Base-by-base conservation (phyloP, 345 rosid genomes). In the Citrus sp. region DNA sequence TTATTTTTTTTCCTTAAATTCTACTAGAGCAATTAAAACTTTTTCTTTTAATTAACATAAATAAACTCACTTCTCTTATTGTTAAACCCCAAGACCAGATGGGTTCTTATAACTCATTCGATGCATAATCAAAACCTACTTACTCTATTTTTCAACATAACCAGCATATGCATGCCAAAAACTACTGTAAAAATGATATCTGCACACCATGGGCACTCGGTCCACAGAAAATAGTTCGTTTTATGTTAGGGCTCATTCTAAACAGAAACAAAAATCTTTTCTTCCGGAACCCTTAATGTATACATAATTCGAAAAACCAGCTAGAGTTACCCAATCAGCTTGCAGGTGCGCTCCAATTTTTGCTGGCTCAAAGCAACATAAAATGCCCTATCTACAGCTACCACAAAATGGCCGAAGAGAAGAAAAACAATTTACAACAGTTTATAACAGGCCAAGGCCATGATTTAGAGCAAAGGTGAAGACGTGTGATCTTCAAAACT, bases 351-450 rank as follows among this genome's bases (percentile, higher is more conserved):
- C 46, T 32, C 64, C 54, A 14, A 19, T 75, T 64, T 72, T 66
- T 38, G 70, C 76, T 49, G 72, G 30, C 40, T 71, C 32, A 76
- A 66, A 76, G 60, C 73, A 70, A 64, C 60, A 76, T 77, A 81
- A 74, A 37, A 56, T 35, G 42, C 73, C 58, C 6, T 54, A 16
- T 54, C 58, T 54, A 54, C 22, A 54, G 38, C 35, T 54, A 35
- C 4, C n/a, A 25, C 59, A 66, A 73, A 77, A 78, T 42, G 46
- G 37, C 76, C 74, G 3, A 73, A 13, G 21, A n/a, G 37, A 59
- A 34, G 30, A 51, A 40, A 46, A 69, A 55, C 62, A 61, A 78
- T 77, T 81, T 82, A 80, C 86, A 80, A 79, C 58, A 72, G 78
- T 76, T 78, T 80, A 74, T 35, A 72, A 65, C 63, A 66, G 37